Percentiles rank a stretch among this genome's conserved stretches.
Evolutionary conservation across 306 rosid species (phyloP).

Genomic region (Amphicarpaea edgeworthii): DNA sequence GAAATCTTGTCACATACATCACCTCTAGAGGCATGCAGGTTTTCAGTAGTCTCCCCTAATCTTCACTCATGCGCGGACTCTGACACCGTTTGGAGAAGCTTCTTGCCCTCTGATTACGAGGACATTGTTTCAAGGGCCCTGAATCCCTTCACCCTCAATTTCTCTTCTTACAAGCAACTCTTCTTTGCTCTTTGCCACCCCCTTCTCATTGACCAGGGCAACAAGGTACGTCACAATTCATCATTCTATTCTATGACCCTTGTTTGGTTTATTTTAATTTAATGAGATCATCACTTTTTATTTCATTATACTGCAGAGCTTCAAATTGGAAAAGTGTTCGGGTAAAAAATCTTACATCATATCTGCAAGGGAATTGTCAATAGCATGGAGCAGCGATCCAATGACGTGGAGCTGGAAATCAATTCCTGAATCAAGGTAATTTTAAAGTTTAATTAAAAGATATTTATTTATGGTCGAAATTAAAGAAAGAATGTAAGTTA

Average conservation of each 20-base stretch:
- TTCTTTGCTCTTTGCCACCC: slow-evolving; percentile 54
- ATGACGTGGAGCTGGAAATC: slow-evolving; percentile 66
- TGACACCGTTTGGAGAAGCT: slow-evolving; percentile 63
- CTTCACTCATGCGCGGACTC: slow-evolving; percentile 54
- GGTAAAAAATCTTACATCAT: slow-evolving; percentile 57
- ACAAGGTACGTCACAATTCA: slow-evolving; percentile 47
- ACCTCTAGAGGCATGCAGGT: slow-evolving; percentile 56
- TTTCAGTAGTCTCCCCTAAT: slow-evolving; percentile 54
- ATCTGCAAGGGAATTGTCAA: slow-evolving; percentile 63
- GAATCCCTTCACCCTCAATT: slow-evolving; percentile 35
- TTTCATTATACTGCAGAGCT: slow-evolving; percentile 45
- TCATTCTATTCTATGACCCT: no score
- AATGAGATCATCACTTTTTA: no score
- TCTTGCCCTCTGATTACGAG: slow-evolving; percentile 62
- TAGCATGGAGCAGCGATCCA: slow-evolving; percentile 60
- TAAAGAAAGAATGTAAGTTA: no score
- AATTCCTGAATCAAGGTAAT: slow-evolving; percentile 60
- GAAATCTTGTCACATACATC: slow-evolving; percentile 54
- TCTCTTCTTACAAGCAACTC: slow-evolving; percentile 59
- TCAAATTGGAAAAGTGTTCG: slow-evolving; percentile 50
- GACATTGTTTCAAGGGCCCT: slow-evolving; percentile 49
- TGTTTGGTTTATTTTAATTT: no score
- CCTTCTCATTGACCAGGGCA: slow-evolving; percentile 60
- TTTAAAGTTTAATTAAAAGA: no score
- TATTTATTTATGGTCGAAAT: no score